phyloP scores from a whole-genome alignment of 192 early-diverging fungal species.

The Coemansia sp. region DNA sequence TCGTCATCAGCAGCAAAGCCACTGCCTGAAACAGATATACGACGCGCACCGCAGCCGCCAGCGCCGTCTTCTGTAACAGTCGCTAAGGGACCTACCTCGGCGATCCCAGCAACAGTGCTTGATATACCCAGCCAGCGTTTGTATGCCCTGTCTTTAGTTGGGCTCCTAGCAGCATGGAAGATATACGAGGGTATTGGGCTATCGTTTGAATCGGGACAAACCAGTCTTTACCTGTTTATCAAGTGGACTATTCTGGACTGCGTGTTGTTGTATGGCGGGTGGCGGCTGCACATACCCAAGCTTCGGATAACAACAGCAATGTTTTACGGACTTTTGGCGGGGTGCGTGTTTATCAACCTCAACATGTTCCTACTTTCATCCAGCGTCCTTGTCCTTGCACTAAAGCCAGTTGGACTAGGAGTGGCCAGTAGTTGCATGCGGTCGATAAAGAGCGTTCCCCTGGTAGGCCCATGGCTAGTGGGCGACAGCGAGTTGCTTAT shows the following conservation, averaged over 20 bases:
- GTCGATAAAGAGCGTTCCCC: conserved; percentile 34
- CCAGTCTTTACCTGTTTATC: conserved; percentile 33
- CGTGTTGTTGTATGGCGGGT: conserved; percentile 28
- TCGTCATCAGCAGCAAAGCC: not conserved
- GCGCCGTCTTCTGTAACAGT: not conserved
- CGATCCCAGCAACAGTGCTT: conserved; percentile 31
- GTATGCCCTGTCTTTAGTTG: conserved; percentile 27
- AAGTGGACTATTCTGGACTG: conserved; percentile 46
- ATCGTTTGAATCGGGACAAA: conserved; percentile 11
- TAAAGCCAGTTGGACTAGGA: conserved; percentile 39
- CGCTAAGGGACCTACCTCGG: conserved; percentile 15
- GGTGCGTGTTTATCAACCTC: conserved; percentile 28
- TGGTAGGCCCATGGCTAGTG: conserved; percentile 38
- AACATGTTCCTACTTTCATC: conserved; percentile 42
- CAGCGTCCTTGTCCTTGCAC: conserved; percentile 37
- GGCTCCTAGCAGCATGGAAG: conserved; percentile 38
- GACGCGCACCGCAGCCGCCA: conserved; percentile 8
- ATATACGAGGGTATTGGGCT: conserved; percentile 26
- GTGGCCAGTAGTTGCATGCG: conserved; percentile 42
- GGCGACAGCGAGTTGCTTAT: conserved; percentile 54
- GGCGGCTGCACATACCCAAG: conserved; percentile 32
- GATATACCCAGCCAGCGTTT: conserved; percentile 49
- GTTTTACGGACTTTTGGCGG: conserved; percentile 15
- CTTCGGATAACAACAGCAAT: conserved; percentile 9
- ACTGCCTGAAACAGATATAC: not conserved